Evolutionary conservation across 2,329 filamentous ascomycete genomes (phyloP).

Genomic region (Colletotrichum falcatum): DNA sequence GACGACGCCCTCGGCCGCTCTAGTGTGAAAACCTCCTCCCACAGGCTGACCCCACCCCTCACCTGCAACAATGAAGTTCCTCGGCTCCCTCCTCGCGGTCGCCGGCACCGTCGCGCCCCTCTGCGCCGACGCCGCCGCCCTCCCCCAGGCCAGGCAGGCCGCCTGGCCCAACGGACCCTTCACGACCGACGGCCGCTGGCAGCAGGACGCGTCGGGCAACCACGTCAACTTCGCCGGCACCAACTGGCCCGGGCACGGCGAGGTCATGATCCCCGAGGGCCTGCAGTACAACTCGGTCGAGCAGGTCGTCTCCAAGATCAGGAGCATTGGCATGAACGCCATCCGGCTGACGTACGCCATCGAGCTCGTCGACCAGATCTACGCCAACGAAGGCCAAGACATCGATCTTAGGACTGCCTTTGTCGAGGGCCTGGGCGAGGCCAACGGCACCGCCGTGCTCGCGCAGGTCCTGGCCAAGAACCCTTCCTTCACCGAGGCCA

Average conservation of each 20-base stretch:
- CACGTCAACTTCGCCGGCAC: slow-evolving; percentile 65
- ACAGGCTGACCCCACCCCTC: background rate
- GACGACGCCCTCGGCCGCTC: background rate
- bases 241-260: slow-evolving; percentile 72
- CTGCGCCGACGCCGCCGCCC: slow-evolving; percentile 22
- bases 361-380: slow-evolving; percentile 72
- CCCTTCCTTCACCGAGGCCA: slow-evolving; percentile 64
- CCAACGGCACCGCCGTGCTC: slow-evolving; percentile 65
- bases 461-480: slow-evolving; percentile 67
- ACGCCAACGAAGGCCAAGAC: slow-evolving; percentile 60
- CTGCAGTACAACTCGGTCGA: slow-evolving; percentile 71
- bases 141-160: slow-evolving; percentile 33
- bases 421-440: slow-evolving; percentile 58
- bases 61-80: slow-evolving; percentile 41
- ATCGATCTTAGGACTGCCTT: slow-evolving; percentile 60
- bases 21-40: slow-evolving; percentile 13
- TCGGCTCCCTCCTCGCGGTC: slow-evolving; percentile 39
- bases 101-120: slow-evolving; percentile 32
- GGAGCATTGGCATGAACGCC: slow-evolving; percentile 71
- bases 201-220: slow-evolving; percentile 56
- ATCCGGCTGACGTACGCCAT: slow-evolving; percentile 73
- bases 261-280: slow-evolving; percentile 75
- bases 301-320: slow-evolving; percentile 66
- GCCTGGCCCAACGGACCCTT: slow-evolving; percentile 59
- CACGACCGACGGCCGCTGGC: slow-evolving; percentile 54